phyloP scores from a whole-genome alignment of 1,139 yeast genomes.

The Scheffersomyces quercinus region DNA sequence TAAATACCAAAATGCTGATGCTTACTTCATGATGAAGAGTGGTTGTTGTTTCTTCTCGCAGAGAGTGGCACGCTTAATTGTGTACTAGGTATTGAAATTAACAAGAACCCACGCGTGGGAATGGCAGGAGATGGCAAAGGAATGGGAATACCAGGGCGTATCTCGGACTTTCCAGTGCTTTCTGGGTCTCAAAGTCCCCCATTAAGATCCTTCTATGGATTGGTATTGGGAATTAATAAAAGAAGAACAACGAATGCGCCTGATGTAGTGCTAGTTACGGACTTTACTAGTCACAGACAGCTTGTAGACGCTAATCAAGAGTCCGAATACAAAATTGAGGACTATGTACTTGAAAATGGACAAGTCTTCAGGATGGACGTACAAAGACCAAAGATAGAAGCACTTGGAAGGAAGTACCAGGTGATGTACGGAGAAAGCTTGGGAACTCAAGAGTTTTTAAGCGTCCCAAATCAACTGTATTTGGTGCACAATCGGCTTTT shows the following conservation, averaged over 20 bases:
- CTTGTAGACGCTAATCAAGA: slow-evolving; percentile 1
- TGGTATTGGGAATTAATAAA: slow-evolving; percentile 4
- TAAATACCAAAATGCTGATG: no score
- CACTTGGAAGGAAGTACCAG: neutral
- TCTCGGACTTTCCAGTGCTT: no score
- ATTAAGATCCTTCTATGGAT: no score
- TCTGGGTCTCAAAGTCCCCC: no score
- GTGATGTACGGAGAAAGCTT: neutral
- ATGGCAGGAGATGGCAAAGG: no score
- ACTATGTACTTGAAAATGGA: slow-evolving; percentile 6
- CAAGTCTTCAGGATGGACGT: slow-evolving; percentile 7
- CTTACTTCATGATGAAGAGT: no score
- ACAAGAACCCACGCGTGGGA: no score
- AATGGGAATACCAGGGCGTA: no score
- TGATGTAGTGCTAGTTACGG: slow-evolving; percentile 9
- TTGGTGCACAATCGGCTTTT: slow-evolving; percentile 5
- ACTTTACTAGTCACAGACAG: slow-evolving; percentile 5
- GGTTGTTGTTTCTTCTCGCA: no score
- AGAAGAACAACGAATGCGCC: slow-evolving; percentile 3
- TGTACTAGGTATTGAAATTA: no score
- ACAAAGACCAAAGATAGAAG: neutral
- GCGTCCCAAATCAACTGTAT: neutral
- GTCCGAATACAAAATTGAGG: neutral
- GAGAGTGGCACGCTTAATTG: no score
- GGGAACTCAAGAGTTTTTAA: neutral